Percentiles rank a stretch among this genome's conserved stretches.
phyloP scores from a whole-genome alignment of 495 filamentous ascomycete genomes.

The Evernia prunastri region DNA sequence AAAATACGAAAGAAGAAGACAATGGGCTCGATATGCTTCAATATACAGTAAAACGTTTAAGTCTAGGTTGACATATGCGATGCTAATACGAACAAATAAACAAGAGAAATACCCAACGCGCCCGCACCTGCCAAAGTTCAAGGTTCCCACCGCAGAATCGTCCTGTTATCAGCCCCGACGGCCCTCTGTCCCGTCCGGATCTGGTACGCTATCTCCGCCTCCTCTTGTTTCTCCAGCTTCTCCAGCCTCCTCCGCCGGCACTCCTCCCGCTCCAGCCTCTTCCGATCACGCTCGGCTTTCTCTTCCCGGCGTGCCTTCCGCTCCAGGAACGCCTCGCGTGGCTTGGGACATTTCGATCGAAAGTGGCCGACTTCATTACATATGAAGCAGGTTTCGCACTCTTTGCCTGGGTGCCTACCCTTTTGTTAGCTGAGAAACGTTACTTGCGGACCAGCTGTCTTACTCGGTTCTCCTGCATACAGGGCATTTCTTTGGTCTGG shows the following conservation, averaged over 20 bases:
- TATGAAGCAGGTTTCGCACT: neutral
- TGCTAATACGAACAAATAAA: too few relatives aligned
- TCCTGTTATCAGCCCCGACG: neutral
- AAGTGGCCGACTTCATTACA: neutral
- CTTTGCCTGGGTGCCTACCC: neutral
- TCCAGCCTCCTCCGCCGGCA: neutral
- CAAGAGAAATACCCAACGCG: too few relatives aligned
- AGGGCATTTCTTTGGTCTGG: neutral
- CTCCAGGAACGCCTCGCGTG: neutral
- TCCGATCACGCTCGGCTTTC: neutral
- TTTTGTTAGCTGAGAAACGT: neutral
- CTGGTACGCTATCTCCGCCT: neutral
- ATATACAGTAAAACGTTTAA: too few relatives aligned
- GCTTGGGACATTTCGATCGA: neutral
- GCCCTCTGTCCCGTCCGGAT: neutral
- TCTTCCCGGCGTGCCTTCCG: neutral
- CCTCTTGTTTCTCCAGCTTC: neutral
- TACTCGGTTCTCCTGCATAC: neutral
- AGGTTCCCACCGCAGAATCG: too few relatives aligned
- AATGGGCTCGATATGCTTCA: too few relatives aligned
- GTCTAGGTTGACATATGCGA: too few relatives aligned
- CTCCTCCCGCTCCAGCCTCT: neutral
- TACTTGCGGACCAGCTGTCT: neutral
- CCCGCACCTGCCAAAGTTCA: too few relatives aligned
- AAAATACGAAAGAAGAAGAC: too few relatives aligned